Conservation (phyloP, 306 rosid species). For the Acacia melanoxylon region DNA sequence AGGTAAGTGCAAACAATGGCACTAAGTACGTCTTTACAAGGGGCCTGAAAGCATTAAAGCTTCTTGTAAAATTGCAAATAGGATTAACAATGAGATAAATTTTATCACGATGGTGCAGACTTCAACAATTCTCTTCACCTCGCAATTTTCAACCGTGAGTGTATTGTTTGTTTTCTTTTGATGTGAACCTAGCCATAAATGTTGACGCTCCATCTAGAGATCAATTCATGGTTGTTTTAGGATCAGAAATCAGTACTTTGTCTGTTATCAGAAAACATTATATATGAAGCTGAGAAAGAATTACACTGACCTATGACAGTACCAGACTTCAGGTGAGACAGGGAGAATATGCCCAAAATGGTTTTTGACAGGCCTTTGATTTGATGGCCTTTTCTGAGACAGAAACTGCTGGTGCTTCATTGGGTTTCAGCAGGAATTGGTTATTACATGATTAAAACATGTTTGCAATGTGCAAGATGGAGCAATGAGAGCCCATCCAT, state of each 20-base stretch:
- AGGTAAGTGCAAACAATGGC: conserved; percentile 44
- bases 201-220: no score
- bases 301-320: neutral
- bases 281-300: neutral
- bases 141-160: conserved; percentile 5
- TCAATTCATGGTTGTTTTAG: neutral
- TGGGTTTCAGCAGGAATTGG: neutral
- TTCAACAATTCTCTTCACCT: conserved; percentile 5
- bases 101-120: conserved; percentile 1
- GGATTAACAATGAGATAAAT: conserved; percentile 17
- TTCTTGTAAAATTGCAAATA: neutral
- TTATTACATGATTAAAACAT: neutral
- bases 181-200: conserved; percentile 1
- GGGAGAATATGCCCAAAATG: neutral
- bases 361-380: neutral
- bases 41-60: neutral
- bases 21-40: neutral
- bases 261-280: neutral
- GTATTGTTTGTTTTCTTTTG: conserved; percentile 24
- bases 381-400: neutral
- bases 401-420: conserved; percentile 10
- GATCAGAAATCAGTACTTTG: neutral
- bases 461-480: conserved; percentile 5
- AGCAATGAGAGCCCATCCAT: neutral
- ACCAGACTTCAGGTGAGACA: neutral